Base-by-base conservation (phyloP, 805 yeast species). In the Myxozyma sirexii region DNA sequence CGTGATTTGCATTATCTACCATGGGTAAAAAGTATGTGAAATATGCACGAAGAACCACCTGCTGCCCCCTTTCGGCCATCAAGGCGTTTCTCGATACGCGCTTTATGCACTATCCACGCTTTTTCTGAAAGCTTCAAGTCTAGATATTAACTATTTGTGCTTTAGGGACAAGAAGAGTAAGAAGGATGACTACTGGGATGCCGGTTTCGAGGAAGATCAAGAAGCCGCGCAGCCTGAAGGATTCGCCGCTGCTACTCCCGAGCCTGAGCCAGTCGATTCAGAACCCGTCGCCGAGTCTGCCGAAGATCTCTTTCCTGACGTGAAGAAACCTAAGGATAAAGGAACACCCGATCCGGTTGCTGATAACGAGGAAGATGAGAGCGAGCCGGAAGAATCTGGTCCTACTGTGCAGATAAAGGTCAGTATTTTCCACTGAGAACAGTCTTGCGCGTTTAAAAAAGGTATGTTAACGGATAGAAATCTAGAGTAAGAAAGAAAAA, bases 401-500 rank as follows among this genome's bases (percentile, higher is more conserved):
- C 84, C 82, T 62, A 85, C 83, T 68, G 82, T 82, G 56, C 81
- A 82, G 73, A 59, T 13, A 69, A 65, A 44, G 68, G 69, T 56
- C 69, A 63, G 21, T 74, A 4, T 33, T 17, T 6, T n/a, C 21
- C 23, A 10, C 23, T 15, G 52, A 4, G 13, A 6, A 43, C 3
- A 7, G n/a, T 31, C 15, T 7, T 10, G 6, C 33, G 6, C 35
- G 42, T 52, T 42, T 3, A n/a, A 15, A 37, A 23, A 5, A n/a
- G n/a, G n/a, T n/a, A 8, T 39, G 3, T 13, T 39, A 8, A 21
- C 39, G 7, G n/a, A 33, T 23, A 21, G 26, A 49, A 82, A 84
- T 65, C 80, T 91, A 71, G 90, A 92, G 75, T 59, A 94, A 93
- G 82, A 91, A 93, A 77, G 98, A 93, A 78, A 92, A 86, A 78